Evolutionary conservation across 2,329 filamentous ascomycete species (phyloP), one percentile per base, ranked within the genome.

Genomic region (Nemania sp.): DNA sequence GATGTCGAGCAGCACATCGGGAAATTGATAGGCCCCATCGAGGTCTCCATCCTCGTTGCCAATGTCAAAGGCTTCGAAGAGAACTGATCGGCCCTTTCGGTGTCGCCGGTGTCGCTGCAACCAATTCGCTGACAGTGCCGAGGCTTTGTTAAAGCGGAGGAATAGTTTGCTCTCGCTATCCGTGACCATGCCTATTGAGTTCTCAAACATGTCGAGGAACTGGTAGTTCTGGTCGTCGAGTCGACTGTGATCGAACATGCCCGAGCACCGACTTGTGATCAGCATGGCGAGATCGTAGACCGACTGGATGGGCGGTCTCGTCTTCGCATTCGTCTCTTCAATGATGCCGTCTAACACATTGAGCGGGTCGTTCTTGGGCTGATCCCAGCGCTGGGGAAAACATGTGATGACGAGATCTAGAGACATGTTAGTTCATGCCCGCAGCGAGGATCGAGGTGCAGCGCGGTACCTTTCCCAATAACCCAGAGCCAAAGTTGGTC

Each of bases 401-500:
- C 81, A 80, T 0, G 83, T 85, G 11, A 89, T 79, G 17, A 89
- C 80, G 15, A 88, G 73, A 59, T 87, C 85, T 70, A 77, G 7
- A 34, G 12, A 49, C 25, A 18, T 5, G 57, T 65, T 40, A 59
- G 61, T 52, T 29, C 7, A 29, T 15, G 11, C n/a, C 15, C 53
- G 7, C n/a, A 10, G 25, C 13, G 49, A 49, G 18, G 34, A 7
- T 18, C n/a, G 15, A 17, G 5, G 21, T 18, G 12, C 3, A 35
- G 6, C 5, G 21, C 21, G n/a, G 54, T 65, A 74, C 72, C 73
- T 59, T 74, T 77, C 59, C 82, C 75, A 1, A 89, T 68, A 2
- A 87, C 78, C 83, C 85, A 88, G 69, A 89, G 81, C 87, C 87
- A 89, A 1, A 90, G 75, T 66, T 89, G 87, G 69, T 89, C 87